A percentile compares a stretch with the other conserved stretches of the same genome.
These are phyloP conservation scores for Ceratocystis ficicola DNA, from an alignment of 2,329 filamentous ascomycete genomes.

Conservation along the genomic window DNA sequence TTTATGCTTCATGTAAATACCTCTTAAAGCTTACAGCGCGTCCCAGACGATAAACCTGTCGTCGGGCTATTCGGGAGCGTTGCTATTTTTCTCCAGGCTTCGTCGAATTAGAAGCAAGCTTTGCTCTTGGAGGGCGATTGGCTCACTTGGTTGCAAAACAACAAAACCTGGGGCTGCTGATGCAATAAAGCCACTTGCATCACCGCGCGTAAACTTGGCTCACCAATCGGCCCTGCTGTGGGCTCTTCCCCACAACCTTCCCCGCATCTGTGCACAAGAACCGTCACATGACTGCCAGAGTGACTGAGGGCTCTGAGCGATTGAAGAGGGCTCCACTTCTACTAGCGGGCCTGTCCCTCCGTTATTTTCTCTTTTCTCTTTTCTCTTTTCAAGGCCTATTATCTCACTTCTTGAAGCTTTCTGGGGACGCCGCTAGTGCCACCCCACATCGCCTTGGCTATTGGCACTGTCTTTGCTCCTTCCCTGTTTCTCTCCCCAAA, in stretches of 20 bases:
- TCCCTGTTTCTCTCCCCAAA: not conserved
- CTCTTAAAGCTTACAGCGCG: too few species aligned
- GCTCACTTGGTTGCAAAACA: not conserved
- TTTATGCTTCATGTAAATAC: too few species aligned
- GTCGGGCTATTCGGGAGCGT: not conserved
- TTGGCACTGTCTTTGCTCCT: not conserved
- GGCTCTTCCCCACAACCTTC: not conserved
- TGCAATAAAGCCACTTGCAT: not conserved
- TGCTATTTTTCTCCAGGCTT: not conserved
- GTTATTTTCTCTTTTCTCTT: not conserved
- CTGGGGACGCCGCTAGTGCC: not conserved
- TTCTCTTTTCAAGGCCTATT: not conserved
- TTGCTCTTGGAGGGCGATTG: not conserved
- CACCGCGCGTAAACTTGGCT: not conserved
- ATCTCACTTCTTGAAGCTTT: not conserved
- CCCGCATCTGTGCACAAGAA: slow-evolving; percentile 6
- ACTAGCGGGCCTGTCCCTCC: not conserved
- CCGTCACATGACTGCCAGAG: not conserved
- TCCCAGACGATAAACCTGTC: too few species aligned
- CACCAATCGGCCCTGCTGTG: slow-evolving; percentile 7
- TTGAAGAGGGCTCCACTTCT: not conserved
- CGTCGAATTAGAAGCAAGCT: not conserved
- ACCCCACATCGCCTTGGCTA: not conserved
- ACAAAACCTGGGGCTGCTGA: not conserved
- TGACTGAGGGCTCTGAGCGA: not conserved